phyloP scores from a whole-genome alignment of 768 basidiomycete genomes.

The Lyophyllum decastes region DNA sequence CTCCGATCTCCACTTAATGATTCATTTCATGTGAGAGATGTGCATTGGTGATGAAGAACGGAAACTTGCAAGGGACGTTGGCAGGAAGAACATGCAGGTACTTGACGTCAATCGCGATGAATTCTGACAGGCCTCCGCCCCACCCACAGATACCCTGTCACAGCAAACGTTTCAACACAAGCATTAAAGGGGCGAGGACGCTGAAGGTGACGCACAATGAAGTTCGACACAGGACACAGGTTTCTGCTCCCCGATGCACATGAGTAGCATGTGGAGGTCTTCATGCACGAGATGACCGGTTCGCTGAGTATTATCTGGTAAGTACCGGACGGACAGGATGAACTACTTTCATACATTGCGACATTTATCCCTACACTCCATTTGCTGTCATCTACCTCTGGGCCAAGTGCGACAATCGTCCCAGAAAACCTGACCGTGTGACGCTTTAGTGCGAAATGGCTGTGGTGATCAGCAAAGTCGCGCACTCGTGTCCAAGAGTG shows the following conservation, averaged over 20 bases:
- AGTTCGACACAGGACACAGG: conserved; percentile 32
- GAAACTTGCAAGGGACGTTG: conserved; percentile 34
- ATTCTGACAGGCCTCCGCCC: conserved; percentile 48
- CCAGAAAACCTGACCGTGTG: conserved; percentile 30
- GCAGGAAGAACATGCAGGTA: conserved; percentile 40
- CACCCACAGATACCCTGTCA: conserved; percentile 36
- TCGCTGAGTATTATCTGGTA: conserved; percentile 28
- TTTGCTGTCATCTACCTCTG: conserved; percentile 30
- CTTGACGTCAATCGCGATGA: conserved; percentile 33
- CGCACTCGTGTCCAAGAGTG: conserved; percentile 48
- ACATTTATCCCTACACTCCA: conserved; percentile 37
- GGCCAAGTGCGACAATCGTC: conserved; percentile 33
- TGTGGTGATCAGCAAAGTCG: not conserved
- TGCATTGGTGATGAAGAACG: not conserved
- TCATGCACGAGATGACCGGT: conserved; percentile 41
- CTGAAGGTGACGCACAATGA: conserved; percentile 30
- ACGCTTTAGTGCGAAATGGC: not conserved
- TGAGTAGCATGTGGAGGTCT: conserved; percentile 28
- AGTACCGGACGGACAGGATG: not conserved
- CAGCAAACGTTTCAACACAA: not conserved
- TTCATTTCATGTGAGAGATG: not conserved
- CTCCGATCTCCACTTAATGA: conserved; percentile 44
- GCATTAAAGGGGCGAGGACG: not conserved
- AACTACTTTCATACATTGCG: conserved; percentile 24
- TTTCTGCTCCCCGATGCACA: conserved; percentile 36